Conservation (phyloP, 352 stramenopile species). For the Globisporangium polare region DNA sequence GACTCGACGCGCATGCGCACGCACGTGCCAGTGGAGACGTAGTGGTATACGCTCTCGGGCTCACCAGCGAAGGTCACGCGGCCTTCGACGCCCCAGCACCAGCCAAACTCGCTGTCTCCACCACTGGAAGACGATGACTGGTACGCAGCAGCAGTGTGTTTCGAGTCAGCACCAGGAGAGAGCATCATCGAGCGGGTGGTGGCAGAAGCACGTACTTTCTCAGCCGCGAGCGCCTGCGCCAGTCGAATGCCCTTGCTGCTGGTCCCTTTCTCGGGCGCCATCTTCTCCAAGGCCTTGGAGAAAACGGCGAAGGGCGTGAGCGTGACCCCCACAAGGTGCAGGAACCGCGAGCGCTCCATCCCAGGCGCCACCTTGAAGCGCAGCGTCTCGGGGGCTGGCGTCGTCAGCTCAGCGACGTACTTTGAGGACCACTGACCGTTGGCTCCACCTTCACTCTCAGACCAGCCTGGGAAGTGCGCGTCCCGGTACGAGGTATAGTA, state of each 20-base stretch:
- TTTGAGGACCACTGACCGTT: slow-evolving; percentile 10
- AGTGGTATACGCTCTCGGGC: slow-evolving; percentile 36
- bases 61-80: slow-evolving; percentile 49
- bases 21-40: slow-evolving; percentile 51
- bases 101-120: slow-evolving; percentile 12
- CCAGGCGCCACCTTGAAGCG: slow-evolving; percentile 43
- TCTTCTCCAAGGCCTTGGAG: slow-evolving; percentile 42
- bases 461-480: slow-evolving; percentile 42
- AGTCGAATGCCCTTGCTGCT: slow-evolving; percentile 39
- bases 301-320: slow-evolving; percentile 49
- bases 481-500: slow-evolving; percentile 59
- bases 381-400: slow-evolving; percentile 24
- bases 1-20: slow-evolving; percentile 25
- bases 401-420: slow-evolving; percentile 27
- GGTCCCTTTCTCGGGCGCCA: slow-evolving; percentile 28
- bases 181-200: neutral
- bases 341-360: slow-evolving; percentile 55
- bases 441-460: slow-evolving; percentile 7
- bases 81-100: slow-evolving; percentile 60
- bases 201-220: slow-evolving; percentile 29
- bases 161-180: slow-evolving; percentile 19
- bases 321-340: slow-evolving; percentile 33
- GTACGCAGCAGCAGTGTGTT: neutral
- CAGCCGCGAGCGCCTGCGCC: slow-evolving; percentile 37
- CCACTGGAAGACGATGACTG: neutral